These are phyloP conservation scores for Neltuma alba DNA, from an alignment of 306 rosid species.

Conservation along the genomic window DNA sequence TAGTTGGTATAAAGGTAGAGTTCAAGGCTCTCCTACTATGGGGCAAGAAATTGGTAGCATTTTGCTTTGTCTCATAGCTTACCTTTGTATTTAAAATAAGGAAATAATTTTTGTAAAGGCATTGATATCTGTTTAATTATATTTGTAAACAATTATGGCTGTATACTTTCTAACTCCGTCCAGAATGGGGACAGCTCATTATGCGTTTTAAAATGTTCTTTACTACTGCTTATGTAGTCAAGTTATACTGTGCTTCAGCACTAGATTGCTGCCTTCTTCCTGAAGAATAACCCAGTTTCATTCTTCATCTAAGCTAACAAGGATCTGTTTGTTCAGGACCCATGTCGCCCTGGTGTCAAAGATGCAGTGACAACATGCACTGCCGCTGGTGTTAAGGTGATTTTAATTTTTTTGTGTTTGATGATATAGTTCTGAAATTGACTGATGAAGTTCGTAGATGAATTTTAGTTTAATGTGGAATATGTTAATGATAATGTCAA, in stretches of 20 bases:
- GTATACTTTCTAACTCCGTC: background rate
- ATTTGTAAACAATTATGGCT: constrained; percentile 14
- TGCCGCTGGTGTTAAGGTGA: constrained; percentile 93
- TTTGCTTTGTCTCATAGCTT: constrained; percentile 26
- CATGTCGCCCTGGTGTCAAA: constrained; percentile 87
- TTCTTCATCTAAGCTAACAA: constrained; percentile 30
- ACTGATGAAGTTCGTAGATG: constrained; percentile 15
- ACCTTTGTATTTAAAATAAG: constrained; percentile 3
- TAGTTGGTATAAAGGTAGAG: constrained; percentile 92
- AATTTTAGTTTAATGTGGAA: constrained; percentile 7
- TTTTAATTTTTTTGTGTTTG: constrained; percentile 30
- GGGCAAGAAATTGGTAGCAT: constrained; percentile 9
- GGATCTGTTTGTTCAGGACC: constrained; percentile 66
- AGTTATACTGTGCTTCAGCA: constrained; percentile 7
- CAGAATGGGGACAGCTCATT: constrained; percentile 10
- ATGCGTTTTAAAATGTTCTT: constrained; percentile 22
- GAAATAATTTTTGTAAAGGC: background rate
- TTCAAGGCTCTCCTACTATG: constrained; percentile 27
- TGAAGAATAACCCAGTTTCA: constrained; percentile 7
- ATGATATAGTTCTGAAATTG: constrained; percentile 20
- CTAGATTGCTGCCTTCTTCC: constrained; percentile 1
- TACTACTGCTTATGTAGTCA: constrained; percentile 9
- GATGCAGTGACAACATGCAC: constrained; percentile 81
- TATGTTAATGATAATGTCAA: constrained; percentile 7
- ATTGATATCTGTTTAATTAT: constrained; percentile 16